phyloP scores from a whole-genome alignment of 441 rosid species.

The Caryocar brasiliense region DNA sequence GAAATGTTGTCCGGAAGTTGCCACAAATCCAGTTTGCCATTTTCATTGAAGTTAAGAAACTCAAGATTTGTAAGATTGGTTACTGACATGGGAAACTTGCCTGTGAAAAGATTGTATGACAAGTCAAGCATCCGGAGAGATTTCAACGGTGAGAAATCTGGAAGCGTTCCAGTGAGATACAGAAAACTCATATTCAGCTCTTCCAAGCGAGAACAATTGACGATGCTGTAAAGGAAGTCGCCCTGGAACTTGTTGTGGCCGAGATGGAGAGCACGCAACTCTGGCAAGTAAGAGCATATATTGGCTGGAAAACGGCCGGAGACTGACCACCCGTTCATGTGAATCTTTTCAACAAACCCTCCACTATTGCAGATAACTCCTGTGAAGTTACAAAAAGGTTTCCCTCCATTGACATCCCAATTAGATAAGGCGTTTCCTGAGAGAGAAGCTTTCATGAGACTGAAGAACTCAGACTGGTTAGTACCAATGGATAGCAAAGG shows the following conservation, averaged over 20 bases:
- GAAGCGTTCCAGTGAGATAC: conserved; percentile 38
- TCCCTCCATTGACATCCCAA: conserved; percentile 43
- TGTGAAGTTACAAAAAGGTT: conserved; percentile 45
- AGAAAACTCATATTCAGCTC: conserved; percentile 48
- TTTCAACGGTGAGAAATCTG: conserved; percentile 63
- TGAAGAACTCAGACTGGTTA: conserved; percentile 55
- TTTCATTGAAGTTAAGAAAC: conserved; percentile 66
- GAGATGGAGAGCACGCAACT: conserved; percentile 55
- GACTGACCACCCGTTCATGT: conserved; percentile 48
- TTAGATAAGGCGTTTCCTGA: conserved; percentile 45
- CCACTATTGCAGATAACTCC: conserved; percentile 55
- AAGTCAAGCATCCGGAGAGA: conserved; percentile 58
- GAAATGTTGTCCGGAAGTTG: conserved; percentile 55
- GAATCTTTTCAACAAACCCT: conserved; percentile 52
- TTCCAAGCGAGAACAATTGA: conserved; percentile 64
- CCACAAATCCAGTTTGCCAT: conserved; percentile 45
- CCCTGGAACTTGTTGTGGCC: conserved; percentile 49
- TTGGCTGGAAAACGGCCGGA: conserved; percentile 54
- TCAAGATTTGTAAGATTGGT: conserved; percentile 63
- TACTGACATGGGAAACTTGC: conserved; percentile 64
- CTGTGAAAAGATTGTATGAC: conserved; percentile 67
- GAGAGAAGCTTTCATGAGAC: conserved; percentile 45
- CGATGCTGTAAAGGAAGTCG: conserved; percentile 40
- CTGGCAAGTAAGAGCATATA: conserved; percentile 62
- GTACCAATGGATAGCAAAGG: conserved; percentile 13